Evolutionary conservation across 768 basidiomycete species (phyloP).

Genomic region (Kwoniella europaea): DNA sequence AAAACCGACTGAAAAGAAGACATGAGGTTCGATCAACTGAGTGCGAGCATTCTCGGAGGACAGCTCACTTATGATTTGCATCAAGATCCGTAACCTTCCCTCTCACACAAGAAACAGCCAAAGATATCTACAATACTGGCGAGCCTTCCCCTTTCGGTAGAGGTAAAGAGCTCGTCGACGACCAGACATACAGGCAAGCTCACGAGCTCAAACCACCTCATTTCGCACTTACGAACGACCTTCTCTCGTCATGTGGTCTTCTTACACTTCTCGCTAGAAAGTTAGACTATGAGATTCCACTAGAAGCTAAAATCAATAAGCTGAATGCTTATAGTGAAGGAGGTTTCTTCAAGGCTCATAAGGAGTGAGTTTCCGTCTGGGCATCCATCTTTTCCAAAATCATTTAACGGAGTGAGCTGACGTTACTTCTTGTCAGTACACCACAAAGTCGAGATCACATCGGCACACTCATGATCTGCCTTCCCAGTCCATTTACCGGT

Average conservation of each 20-base stretch:
- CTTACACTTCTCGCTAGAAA: conserved; percentile 5
- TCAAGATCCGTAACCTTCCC: neutral
- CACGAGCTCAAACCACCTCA: conserved; percentile 28
- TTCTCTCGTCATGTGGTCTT: conserved; percentile 8
- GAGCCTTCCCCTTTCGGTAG: conserved; percentile 23
- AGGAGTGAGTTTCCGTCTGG: conserved; percentile 24
- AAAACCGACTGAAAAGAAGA: neutral
- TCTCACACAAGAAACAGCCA: neutral
- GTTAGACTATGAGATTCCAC: conserved; percentile 2
- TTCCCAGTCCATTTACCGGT: conserved; percentile 27
- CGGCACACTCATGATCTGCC: conserved; percentile 32
- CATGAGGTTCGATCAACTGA: neutral
- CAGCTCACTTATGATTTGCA: conserved; percentile 5
- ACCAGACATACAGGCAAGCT: conserved; percentile 28
- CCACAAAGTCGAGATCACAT: conserved; percentile 22
- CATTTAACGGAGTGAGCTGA: neutral
- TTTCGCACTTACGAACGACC: conserved; percentile 15
- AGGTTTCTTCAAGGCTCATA: conserved; percentile 33
- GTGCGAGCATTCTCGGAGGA: neutral
- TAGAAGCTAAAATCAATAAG: conserved; percentile 24
- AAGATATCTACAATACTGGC: conserved; percentile 20
- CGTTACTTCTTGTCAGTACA: conserved; percentile 10
- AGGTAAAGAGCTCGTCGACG: conserved; percentile 23
- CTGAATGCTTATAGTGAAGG: conserved; percentile 30
- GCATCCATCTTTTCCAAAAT: neutral